Evolutionary conservation across 2,329 filamentous ascomycete genomes (phyloP), one percentile per base, ranked within the genome.

Genomic region (Madurella mycetomatis): DNA sequence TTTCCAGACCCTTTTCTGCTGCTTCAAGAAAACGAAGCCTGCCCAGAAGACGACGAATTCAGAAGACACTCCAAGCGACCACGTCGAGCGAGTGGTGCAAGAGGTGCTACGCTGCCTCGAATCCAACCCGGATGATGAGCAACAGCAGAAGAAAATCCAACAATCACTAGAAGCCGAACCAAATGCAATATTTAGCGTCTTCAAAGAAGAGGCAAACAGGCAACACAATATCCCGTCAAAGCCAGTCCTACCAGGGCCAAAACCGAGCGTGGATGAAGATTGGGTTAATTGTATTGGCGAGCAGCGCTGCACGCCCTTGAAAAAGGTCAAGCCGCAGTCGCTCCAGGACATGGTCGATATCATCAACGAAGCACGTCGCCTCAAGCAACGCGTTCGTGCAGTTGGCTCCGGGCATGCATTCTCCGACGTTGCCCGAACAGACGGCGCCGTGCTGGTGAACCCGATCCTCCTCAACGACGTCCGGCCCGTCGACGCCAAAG

Each of bases 321-420:
- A 55, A 31, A 56, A 54, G 13, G 55, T 56, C 11, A 53, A 55
- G 17, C 63, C 64, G 7, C 56, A 60, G 4, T 53, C 58, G 1
- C 57, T 66, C 12, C 54, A 60, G 13, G 58, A 63, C 44, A 59
- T 66, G 1, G 63, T 64, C 9, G 48, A 43, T 17, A 53, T 62
- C n/a, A 37, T 66, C 11, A 52, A 44, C 12, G 59, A 65, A 16
- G 63, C 64, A 0, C 50, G 55, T 11, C 40, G 17, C 2, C 56
- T 60, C 2, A 40, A 19, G 5, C 57, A 60, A 37, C 60, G 60
- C 1, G 61, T 66, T 1, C 63, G 63, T 2, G 64, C 63, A 5
- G 58, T 65, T 2, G 64, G 64, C 1, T 63, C 63, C 0, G 64
- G 64, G n/a, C 64, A 66, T 47, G 59, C 63, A 3, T 65, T 65